These are phyloP conservation scores for Ustanciosporium gigantosporum DNA, from an alignment of 1,284 basidiomycete genomes.

Conservation along the genomic window DNA sequence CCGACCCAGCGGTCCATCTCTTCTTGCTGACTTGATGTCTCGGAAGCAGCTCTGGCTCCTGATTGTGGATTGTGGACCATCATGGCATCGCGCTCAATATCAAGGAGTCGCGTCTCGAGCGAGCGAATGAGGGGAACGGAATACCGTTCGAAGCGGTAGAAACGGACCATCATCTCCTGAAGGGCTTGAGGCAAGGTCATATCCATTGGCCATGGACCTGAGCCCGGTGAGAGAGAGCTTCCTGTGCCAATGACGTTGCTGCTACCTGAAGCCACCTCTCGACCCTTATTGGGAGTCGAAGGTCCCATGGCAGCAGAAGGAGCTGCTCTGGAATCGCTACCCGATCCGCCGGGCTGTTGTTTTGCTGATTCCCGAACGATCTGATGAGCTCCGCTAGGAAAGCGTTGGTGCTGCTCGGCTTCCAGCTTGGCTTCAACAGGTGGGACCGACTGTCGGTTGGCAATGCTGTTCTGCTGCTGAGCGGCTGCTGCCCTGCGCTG, in stretches of 20 bases:
- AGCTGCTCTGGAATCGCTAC: not conserved
- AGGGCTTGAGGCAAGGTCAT: constrained; percentile 49
- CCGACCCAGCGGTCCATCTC: constrained; percentile 57
- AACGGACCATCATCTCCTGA: constrained; percentile 58
- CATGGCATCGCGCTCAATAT: constrained; percentile 56
- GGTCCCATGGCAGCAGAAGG: not conserved
- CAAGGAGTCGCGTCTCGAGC: constrained; percentile 54
- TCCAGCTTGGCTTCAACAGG: not conserved
- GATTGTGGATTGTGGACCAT: constrained; percentile 40
- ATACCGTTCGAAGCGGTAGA: constrained; percentile 60
- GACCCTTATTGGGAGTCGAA: not conserved
- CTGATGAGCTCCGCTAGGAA: constrained; percentile 30
- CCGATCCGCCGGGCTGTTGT: not conserved
- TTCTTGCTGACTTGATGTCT: constrained; percentile 8
- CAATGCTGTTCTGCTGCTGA: constrained; percentile 3
- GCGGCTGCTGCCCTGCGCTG: constrained; percentile 8
- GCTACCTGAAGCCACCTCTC: not conserved
- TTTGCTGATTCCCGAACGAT: constrained; percentile 14
- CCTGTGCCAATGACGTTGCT: not conserved
- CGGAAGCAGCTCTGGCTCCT: constrained; percentile 7
- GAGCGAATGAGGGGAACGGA: constrained; percentile 56
- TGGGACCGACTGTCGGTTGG: constrained; percentile 6
- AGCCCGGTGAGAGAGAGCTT: constrained; percentile 37
- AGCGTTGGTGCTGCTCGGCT: constrained; percentile 7
- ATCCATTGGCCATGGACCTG: constrained; percentile 40